Evolutionary conservation across 495 filamentous ascomycete genomes (phyloP).

Genomic region (Annulohypoxylon nitens): DNA sequence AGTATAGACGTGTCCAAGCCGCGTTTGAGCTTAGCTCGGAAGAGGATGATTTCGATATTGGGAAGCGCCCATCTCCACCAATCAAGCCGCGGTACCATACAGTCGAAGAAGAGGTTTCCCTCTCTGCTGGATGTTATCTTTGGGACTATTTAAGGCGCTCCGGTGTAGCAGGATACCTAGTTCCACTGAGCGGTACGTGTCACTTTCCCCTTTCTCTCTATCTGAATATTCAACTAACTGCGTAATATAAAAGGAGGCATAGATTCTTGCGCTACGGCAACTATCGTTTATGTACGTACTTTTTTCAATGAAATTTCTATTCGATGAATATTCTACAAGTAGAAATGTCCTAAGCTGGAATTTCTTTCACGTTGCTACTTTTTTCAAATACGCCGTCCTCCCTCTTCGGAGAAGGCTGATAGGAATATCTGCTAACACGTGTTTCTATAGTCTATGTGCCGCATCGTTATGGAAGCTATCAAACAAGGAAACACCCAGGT

Average conservation of each 20-base stretch:
- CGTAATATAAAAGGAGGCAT: conserved; percentile 75
- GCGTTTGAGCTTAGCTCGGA: conserved; percentile 57
- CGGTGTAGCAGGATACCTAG: conserved; percentile 68
- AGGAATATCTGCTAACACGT: conserved; percentile 1
- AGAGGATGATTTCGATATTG: conserved; percentile 51
- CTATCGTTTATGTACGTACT: conserved; percentile 32
- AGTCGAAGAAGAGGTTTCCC: conserved; percentile 81
- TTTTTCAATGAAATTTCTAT: not conserved
- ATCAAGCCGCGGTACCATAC: conserved; percentile 65
- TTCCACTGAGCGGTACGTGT: conserved; percentile 59
- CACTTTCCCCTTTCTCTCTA: not conserved
- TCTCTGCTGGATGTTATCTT: conserved; percentile 78
- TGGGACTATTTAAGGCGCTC: conserved; percentile 87
- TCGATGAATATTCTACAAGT: not conserved
- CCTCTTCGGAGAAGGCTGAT: not conserved
- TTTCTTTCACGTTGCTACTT: not conserved
- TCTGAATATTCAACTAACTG: conserved; percentile 42
- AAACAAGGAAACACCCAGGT: conserved; percentile 71
- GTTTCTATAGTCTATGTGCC: conserved; percentile 77
- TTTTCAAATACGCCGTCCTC: not conserved
- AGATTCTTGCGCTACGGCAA: conserved; percentile 69
- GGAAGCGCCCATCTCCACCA: conserved; percentile 48
- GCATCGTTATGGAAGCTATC: conserved; percentile 77
- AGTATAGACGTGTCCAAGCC: conserved; percentile 58
- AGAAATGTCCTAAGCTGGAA: not conserved